A percentile compares a stretch with the other conserved stretches of the same genome.
Evolutionary conservation across 2,329 filamentous ascomycete species (phyloP).

Genomic region (Alternaria postmessia): DNA sequence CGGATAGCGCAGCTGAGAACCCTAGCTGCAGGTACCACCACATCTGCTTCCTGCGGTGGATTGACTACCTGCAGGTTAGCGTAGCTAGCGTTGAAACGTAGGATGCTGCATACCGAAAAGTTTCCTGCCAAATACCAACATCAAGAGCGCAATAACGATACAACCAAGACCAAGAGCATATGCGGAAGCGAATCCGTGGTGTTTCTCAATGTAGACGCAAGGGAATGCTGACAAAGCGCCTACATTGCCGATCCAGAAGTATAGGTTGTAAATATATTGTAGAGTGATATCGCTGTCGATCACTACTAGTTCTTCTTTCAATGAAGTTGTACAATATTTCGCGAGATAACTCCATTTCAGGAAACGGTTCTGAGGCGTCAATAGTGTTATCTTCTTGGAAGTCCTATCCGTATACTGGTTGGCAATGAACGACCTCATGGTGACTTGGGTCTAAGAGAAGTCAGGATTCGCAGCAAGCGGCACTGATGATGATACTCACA

Average conservation of each 20-base stretch:
- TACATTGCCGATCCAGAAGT: slow-evolving; percentile 63
- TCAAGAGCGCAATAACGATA: slow-evolving; percentile 68
- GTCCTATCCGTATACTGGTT: slow-evolving; percentile 45
- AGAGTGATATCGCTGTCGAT: slow-evolving; percentile 45
- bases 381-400: slow-evolving; percentile 25
- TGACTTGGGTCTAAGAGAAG: slow-evolving; percentile 35
- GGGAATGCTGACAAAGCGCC: slow-evolving; percentile 71
- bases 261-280: slow-evolving; percentile 51
- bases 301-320: slow-evolving; percentile 47
- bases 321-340: slow-evolving; percentile 5
- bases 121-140: slow-evolving; percentile 54
- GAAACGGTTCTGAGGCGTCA: not conserved
- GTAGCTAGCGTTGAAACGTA: not conserved
- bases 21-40: slow-evolving; percentile 34
- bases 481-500: slow-evolving; percentile 2
- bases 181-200: slow-evolving; percentile 72
- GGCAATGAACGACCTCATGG: slow-evolving; percentile 48
- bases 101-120: slow-evolving; percentile 1
- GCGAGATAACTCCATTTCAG: not conserved
- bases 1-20: slow-evolving; percentile 38
- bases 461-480: not conserved
- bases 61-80: slow-evolving; percentile 10
- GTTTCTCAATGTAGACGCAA: slow-evolving; percentile 72
- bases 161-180: slow-evolving; percentile 69
- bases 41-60: slow-evolving; percentile 32